Conservation (phyloP, 2,329 filamentous ascomycete genomes). For the Ciborinia camelliae region DNA sequence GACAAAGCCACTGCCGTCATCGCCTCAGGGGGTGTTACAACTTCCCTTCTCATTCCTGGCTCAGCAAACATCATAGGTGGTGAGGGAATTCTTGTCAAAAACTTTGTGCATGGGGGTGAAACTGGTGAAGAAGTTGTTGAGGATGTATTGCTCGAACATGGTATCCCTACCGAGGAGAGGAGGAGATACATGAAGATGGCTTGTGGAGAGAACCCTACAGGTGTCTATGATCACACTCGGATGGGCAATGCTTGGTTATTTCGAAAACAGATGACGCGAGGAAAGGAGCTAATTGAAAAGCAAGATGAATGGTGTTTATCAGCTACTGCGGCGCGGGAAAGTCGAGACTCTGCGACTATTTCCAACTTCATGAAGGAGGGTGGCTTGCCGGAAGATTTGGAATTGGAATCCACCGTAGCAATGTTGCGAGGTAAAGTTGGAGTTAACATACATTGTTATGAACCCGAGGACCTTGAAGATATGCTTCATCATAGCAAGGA, state of each 20-base stretch:
- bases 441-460: conserved; percentile 46
- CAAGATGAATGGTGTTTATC: conserved; percentile 40
- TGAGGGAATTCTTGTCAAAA: conserved; percentile 45
- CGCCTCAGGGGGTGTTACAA: conserved; percentile 45
- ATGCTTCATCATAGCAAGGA: conserved; percentile 44
- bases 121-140: conserved; percentile 42
- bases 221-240: conserved; percentile 40
- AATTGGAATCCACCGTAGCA: conserved; percentile 42
- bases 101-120: conserved; percentile 38
- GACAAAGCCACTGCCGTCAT: conserved; percentile 41
- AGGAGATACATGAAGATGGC: conserved; percentile 46
- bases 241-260: conserved; percentile 43
- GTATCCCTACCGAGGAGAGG: conserved; percentile 37
- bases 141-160: conserved; percentile 44
- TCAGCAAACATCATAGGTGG: conserved; percentile 47
- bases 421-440: conserved; percentile 43
- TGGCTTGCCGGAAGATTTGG: conserved; percentile 38
- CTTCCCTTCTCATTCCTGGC: conserved; percentile 46
- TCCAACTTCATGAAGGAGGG: conserved; percentile 26
- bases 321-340: conserved; percentile 28
- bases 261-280: conserved; percentile 41
- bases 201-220: conserved; percentile 46
- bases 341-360: conserved; percentile 27
- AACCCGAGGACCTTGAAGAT: conserved; percentile 44
- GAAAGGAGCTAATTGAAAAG: conserved; percentile 38